phyloP scores from a whole-genome alignment of 2,329 filamentous ascomycete species.

The Penicillium sp. region DNA sequence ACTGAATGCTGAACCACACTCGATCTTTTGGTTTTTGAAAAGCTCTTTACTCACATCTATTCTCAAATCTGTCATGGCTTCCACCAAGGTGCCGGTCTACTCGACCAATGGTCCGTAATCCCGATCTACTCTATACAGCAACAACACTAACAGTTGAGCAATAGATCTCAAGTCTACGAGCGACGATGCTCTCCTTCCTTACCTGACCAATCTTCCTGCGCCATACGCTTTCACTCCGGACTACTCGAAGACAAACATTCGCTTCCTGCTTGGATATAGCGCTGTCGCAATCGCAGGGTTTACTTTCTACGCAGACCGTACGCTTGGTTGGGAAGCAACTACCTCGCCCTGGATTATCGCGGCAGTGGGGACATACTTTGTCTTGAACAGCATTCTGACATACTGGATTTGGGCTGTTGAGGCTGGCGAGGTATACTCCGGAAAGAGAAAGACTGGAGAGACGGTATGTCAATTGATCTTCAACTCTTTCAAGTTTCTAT shows the following conservation, averaged over 20 bases:
- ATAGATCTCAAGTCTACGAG: constrained; percentile 94
- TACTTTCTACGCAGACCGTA: constrained; percentile 90
- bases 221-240: constrained; percentile 69
- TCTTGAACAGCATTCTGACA: constrained; percentile 75
- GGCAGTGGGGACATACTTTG: constrained; percentile 76
- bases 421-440: constrained; percentile 77
- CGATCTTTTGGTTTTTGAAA: neutral
- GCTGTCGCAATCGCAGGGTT: constrained; percentile 77
- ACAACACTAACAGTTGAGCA: constrained; percentile 6
- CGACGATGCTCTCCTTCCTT: constrained; percentile 91
- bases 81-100: constrained; percentile 47
- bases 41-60: neutral
- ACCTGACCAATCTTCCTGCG: constrained; percentile 77
- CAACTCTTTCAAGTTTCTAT: neutral
- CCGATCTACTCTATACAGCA: constrained; percentile 13
- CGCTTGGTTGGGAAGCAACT: constrained; percentile 81
- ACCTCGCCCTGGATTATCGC: constrained; percentile 72
- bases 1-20: neutral
- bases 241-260: constrained; percentile 76
- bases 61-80: constrained; percentile 21
- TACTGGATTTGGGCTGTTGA: constrained; percentile 85
- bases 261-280: constrained; percentile 77
- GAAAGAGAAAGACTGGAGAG: constrained; percentile 66
- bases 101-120: constrained; percentile 43
- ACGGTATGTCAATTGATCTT: constrained; percentile 46